Evolutionary conservation across 805 yeast species (phyloP).

Genomic region (Jamesozyma spencerorum): DNA sequence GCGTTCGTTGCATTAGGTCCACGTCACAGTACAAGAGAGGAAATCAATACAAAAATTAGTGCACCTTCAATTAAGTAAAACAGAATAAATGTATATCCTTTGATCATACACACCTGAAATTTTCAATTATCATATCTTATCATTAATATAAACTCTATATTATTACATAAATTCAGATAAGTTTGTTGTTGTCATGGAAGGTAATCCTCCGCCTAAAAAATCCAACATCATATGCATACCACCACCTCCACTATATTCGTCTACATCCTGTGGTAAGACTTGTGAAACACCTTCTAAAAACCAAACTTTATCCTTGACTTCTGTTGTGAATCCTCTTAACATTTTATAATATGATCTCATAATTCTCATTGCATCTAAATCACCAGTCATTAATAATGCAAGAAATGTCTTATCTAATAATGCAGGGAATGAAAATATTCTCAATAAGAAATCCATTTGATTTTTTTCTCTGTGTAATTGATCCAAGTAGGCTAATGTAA

Average conservation of each 20-base stretch:
- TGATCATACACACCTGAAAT: no score
- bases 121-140: no score
- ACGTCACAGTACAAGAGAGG: no score
- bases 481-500: conserved; percentile 79
- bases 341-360: conserved; percentile 82
- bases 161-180: conserved; percentile 26
- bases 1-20: no score
- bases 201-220: conserved; percentile 63
- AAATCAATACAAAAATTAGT: no score
- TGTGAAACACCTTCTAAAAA: conserved; percentile 84
- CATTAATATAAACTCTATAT: background rate
- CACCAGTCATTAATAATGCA: conserved; percentile 73
- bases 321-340: conserved; percentile 70
- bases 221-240: conserved; percentile 90
- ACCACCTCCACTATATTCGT: conserved; percentile 82
- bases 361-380: conserved; percentile 78
- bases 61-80: no score
- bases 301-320: conserved; percentile 87
- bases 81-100: no score
- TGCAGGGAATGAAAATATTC: conserved; percentile 92
- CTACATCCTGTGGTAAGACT: conserved; percentile 86
- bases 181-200: conserved; percentile 39
- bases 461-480: conserved; percentile 73
- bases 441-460: conserved; percentile 74
- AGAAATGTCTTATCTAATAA: conserved; percentile 72